Evolutionary conservation across 1,139 yeast species (phyloP), one percentile per base, ranked within the genome.

Genomic region (Blastobotrys indianensis): DNA sequence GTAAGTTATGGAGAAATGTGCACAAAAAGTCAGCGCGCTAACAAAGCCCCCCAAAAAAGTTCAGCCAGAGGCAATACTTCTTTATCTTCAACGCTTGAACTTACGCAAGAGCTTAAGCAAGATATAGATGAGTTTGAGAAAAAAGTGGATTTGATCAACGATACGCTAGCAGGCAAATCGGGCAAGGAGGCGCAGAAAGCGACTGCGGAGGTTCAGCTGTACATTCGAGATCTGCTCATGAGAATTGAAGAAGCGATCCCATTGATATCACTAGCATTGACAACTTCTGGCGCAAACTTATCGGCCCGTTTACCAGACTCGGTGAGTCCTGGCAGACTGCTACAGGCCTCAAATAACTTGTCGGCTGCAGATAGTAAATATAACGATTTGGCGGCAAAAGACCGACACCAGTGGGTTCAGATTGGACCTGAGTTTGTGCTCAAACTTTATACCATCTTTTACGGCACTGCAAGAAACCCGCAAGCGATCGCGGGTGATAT

Each of bases 1-100:
- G 16, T 54, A 35, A 4, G 25, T 15, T 11, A 16, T 4, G 15
- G 30, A 35, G 16, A 10, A 8, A 9, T 15, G 9, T 16, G 6
- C 13, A 31, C 8, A 4, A n/a, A 31, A n/a, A n/a, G n/a, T n/a
- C n/a, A n/a, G 33, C 3, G 9, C 20, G 30, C 38, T 35, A 35
- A 35, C 30, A 17, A n/a, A n/a, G n/a, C n/a, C n/a, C n/a, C n/a
- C n/a, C 8, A 5, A 31, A n/a, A 11, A 11, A 35, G 38, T 49
- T 79, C 86, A 3, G 85, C 88, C 0, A 68, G 87, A 39, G 92
- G 92, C 0, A 82, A 82, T 56, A 79, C 88, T 0, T 74, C 77
- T 12, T 66, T 85, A 46, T 78, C 74, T 34, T 72, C 80, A 33
- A 77, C 87, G 0, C 63, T 82, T 31, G 73, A 68, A 28, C 65